These are phyloP conservation scores for Mycotypha africana DNA, from an alignment of 371 early-diverging fungal species.

Conservation along the genomic window DNA sequence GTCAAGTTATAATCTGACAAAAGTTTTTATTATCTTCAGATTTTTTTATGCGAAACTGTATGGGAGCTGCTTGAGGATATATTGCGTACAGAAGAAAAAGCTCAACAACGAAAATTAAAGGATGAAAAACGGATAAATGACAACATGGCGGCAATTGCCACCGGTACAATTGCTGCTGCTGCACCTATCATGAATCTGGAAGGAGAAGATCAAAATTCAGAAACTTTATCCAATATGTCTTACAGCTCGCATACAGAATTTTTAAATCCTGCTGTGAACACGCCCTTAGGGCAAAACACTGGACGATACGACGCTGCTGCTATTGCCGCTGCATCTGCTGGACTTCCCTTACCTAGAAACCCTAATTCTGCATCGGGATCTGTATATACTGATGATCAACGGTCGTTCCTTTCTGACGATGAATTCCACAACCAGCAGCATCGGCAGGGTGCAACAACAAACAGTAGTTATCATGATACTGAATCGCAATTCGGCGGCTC, in stretches of 20 bases:
- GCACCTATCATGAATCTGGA: constrained; percentile 15
- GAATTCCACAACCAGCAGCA: constrained; percentile 7
- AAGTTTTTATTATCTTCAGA: constrained; percentile 21
- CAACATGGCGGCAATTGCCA: constrained; percentile 8
- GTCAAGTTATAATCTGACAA: no score
- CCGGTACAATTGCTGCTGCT: background rate
- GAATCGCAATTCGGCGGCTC: constrained; percentile 21
- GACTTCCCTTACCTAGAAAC: constrained; percentile 16
- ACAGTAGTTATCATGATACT: constrained; percentile 7
- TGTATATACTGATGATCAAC: constrained; percentile 53
- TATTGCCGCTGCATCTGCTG: constrained; percentile 11
- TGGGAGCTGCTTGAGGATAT: constrained; percentile 66
- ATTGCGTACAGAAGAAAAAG: constrained; percentile 33
- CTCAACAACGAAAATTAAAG: constrained; percentile 23
- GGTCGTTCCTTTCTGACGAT: constrained; percentile 59
- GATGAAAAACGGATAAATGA: constrained; percentile 21
- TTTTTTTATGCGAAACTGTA: constrained; percentile 63
- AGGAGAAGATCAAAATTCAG: constrained; percentile 24
- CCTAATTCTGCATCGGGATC: constrained; percentile 3
- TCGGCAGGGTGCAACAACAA: background rate
- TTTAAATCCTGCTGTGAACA: constrained; percentile 3
- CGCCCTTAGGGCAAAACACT: background rate
- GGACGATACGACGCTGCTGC: constrained; percentile 2
- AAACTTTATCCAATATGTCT: constrained; percentile 27
- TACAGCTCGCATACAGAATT: constrained; percentile 32